Conservation (phyloP, 352 stramenopile genomes). For the Phytopythium mirpurense region DNA sequence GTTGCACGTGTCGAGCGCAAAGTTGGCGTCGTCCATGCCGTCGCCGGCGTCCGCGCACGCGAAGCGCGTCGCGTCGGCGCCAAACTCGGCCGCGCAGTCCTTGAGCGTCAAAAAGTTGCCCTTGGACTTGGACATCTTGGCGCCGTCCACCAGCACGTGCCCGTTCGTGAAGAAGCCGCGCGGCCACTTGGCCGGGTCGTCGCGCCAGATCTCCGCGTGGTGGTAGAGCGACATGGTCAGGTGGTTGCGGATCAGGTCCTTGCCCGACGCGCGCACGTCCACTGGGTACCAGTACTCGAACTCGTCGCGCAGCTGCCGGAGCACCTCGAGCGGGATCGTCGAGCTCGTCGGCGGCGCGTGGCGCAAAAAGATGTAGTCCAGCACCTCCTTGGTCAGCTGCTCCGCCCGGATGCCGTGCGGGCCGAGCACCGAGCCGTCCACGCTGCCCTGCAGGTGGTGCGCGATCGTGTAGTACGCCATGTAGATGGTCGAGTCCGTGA, state of each 20-base stretch:
- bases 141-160: slow-evolving; percentile 94
- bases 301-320: slow-evolving; percentile 93
- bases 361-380: slow-evolving; percentile 98
- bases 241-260: slow-evolving; percentile 98
- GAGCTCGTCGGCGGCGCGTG: slow-evolving; percentile 80
- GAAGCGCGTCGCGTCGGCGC: slow-evolving; percentile 96
- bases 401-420: slow-evolving; percentile 82
- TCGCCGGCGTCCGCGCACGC: slow-evolving; percentile 97
- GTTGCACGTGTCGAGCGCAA: slow-evolving; percentile 95
- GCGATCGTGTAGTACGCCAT: slow-evolving; percentile 99
- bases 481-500: slow-evolving; percentile 99
- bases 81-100: slow-evolving; percentile 95
- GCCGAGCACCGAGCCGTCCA: slow-evolving; percentile 91
- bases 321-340: slow-evolving; percentile 83
- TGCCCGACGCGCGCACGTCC: slow-evolving; percentile 96
- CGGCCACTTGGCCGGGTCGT: slow-evolving; percentile 97
- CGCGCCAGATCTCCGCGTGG: slow-evolving; percentile 98
- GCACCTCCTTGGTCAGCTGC: slow-evolving; percentile 94
- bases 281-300: slow-evolving; percentile 99
- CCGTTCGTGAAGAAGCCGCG: slow-evolving; percentile 99
- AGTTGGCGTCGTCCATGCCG: slow-evolving; percentile 99
- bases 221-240: slow-evolving; percentile 99
- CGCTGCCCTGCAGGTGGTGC: slow-evolving; percentile 95
- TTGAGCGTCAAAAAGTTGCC: slow-evolving; percentile 99
- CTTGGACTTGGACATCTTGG: slow-evolving; percentile 99